phyloP scores from a whole-genome alignment of 2,329 filamentous ascomycete species.

The Cladosporium sp. region DNA sequence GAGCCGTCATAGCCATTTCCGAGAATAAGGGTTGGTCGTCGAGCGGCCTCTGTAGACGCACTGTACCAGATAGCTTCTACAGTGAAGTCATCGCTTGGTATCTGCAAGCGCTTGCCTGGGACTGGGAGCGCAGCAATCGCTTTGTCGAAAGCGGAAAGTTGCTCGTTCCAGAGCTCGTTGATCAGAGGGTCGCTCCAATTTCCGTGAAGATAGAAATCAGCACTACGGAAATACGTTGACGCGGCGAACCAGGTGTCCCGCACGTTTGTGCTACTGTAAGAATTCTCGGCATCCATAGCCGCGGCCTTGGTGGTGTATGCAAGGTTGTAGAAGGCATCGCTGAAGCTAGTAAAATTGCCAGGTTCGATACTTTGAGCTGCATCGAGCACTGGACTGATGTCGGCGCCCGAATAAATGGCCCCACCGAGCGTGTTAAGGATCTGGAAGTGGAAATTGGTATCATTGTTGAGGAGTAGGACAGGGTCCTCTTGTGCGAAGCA shows the following conservation, averaged over 20 bases:
- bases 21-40: constrained; percentile 28
- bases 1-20: constrained; percentile 34
- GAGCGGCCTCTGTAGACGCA: neutral
- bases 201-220: constrained; percentile 47
- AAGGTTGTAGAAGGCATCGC: constrained; percentile 13
- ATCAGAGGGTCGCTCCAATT: constrained; percentile 46
- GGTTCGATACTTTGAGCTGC: constrained; percentile 13
- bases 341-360: constrained; percentile 18
- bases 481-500: no score
- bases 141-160: constrained; percentile 41
- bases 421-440: neutral
- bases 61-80: constrained; percentile 11
- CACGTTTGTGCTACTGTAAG: neutral
- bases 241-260: constrained; percentile 37
- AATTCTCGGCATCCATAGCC: constrained; percentile 14
- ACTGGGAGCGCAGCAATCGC: constrained; percentile 40
- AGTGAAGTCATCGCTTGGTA: constrained; percentile 1
- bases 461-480: no score
- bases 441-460: neutral
- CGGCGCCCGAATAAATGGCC: neutral
- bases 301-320: constrained; percentile 7
- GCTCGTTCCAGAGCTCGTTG: constrained; percentile 39
- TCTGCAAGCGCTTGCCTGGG: neutral
- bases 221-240: constrained; percentile 44
- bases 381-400: constrained; percentile 10